Conservation (phyloP, 176 grass and related monocot species). For the Secale cereale region DNA sequence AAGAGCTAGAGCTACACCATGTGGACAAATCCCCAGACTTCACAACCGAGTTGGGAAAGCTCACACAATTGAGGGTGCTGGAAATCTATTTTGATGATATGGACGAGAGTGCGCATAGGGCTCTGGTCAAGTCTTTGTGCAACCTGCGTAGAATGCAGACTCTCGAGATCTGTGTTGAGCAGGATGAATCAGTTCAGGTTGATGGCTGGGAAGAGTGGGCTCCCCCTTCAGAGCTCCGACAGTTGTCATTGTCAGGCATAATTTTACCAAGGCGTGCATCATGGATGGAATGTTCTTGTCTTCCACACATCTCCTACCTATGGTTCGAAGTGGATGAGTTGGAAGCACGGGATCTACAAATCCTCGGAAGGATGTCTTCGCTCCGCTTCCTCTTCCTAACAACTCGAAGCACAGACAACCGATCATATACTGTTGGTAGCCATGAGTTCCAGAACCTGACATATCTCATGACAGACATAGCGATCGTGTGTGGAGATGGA, state of each 20-base stretch:
- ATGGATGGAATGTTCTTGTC: not conserved
- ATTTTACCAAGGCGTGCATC: not conserved
- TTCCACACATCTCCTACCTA: not conserved
- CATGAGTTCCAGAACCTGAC: not conserved
- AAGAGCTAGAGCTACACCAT: too few species aligned
- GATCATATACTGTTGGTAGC: not conserved
- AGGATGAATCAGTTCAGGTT: not conserved
- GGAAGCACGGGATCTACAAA: not conserved
- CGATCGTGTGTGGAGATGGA: not conserved
- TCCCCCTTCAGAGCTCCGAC: not conserved
- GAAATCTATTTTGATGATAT: not conserved
- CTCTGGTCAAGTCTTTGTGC: not conserved
- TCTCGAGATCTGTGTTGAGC: fast-evolving
- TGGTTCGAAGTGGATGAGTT: fast-evolving
- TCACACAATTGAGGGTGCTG: too few species aligned
- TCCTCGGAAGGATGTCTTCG: not conserved
- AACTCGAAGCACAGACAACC: not conserved
- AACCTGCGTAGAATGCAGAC: not conserved
- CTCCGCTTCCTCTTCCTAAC: not conserved
- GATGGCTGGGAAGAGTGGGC: not conserved
- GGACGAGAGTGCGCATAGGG: not conserved
- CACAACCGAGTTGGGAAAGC: too few species aligned
- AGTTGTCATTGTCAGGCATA: not conserved
- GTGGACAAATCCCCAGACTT: too few species aligned
- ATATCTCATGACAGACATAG: not conserved